Evolutionary conservation across 768 basidiomycete genomes (phyloP), one percentile per base, ranked within the genome.

Genomic region (Termitomyces heimii): DNA sequence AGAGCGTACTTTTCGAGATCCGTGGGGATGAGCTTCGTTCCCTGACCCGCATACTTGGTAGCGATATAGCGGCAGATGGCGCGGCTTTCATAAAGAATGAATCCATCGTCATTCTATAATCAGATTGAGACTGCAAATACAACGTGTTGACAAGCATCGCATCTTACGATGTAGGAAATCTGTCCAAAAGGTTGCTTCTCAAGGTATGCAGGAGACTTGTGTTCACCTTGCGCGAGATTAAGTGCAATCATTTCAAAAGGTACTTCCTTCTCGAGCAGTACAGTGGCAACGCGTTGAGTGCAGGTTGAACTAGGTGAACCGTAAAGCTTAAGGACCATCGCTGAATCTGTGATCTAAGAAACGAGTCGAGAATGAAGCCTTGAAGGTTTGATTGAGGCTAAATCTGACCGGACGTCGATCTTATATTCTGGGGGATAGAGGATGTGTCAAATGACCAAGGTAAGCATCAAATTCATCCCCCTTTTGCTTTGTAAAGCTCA

Each of bases 161-260:
- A 2, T 56, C 61, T 53, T 28, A 70, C 68, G 53, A 70, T 63
- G 37, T 61, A 60, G 2, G 70, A 69, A 22, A 68, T 68, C 63
- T 81, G 76, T 14, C 81, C 79, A 59, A 83, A 84, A 0, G 85
- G 84, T 64, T 86, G 83, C 39, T 68, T 63, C 28, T 66, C 60
- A 6, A 73, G 18, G 66, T 63, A 75, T 7, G 54, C 71, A 2
- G 73, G 57, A 0, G 60, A 0, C 63, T 80, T 82, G 24, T 82
- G 76, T 61, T 77, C 74, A 18, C 66, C 62, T 53, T 72, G 71
- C n/a, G 47, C 0, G 22, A 78, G 45, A 61, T 78, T 63, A 59
- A 82, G 46, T 53, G 75, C 63, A 60, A 82, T 54, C 48, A 82
- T 35, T 59, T 79, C 75, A 64, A 77, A 84, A 0, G 77, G 75